Evolutionary conservation across 2,329 filamentous ascomycete genomes (phyloP), one percentile per base, ranked within the genome.

Genomic region (Arthrobotrys entomopaga): DNA sequence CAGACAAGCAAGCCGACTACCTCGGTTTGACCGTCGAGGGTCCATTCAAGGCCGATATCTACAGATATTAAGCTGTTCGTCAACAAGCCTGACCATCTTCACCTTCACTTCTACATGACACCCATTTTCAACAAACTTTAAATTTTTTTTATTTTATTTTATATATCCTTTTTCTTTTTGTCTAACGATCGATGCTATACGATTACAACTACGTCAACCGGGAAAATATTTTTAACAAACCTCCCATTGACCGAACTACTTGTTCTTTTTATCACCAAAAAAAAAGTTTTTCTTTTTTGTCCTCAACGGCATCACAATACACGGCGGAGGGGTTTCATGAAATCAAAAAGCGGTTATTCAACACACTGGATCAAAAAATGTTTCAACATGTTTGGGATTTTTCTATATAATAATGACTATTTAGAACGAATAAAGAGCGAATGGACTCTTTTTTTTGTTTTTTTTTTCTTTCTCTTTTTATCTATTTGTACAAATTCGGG

Each of bases 21-120:
- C 91, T 98, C 82, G 89, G 92, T 80, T 87, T 99, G 79, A 87
- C 89, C 75, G 82, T 88, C 77, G 90, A 93, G 86, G 95, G 95
- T 82, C 95, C 95, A 80, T 99, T 88, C 91, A 99, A 99, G 92
- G 87, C 86, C 84, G 94, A 98, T 79, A 91, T 93, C 82, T 89
- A 89, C 85, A 87, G 89, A 82, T 90, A 90, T 85, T 90, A 90
- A 87, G 80, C 76, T 59, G 38, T n/a, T 50, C 60, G 20, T 42
- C 15, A n/a, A n/a, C 49, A 19, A 3, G 50, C 43, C 20, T 64
- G 26, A 46, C 29, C 26, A 26, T 24, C 22, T 34, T 38, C n/a
- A 2, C 10, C n/a, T 11, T 22, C 16, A 13, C 38, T 40, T 10
- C 16, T n/a, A 16, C 29, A n/a, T n/a, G n/a, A n/a, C 38, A 38